Conservation (phyloP, 306 rosid species). For the Rubus parviflorus region DNA sequence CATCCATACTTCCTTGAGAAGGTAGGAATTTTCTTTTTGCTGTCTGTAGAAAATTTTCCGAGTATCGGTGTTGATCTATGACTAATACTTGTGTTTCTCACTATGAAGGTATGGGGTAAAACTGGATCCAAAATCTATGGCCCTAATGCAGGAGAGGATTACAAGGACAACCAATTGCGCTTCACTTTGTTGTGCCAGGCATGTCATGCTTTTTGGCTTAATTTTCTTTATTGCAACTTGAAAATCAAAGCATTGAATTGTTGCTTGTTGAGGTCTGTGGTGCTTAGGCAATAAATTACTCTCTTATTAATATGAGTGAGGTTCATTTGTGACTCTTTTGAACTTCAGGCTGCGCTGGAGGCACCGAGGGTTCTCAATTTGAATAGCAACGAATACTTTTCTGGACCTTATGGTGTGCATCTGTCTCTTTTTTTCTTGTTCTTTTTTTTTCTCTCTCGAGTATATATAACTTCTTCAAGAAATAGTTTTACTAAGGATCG, state of each 20-base stretch:
- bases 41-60: not conserved
- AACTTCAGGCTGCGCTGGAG: constrained; percentile 50
- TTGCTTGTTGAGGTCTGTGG: not conserved
- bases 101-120: constrained; percentile 52
- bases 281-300: not conserved
- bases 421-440: not conserved
- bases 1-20: constrained; percentile 47
- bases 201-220: not conserved
- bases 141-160: constrained; percentile 42
- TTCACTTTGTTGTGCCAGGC: constrained; percentile 52
- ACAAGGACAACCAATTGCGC: constrained; percentile 44
- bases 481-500: not conserved
- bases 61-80: not conserved
- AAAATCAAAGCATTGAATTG: not conserved
- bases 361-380: constrained; percentile 46
- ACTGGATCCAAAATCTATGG: constrained; percentile 48
- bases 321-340: not conserved
- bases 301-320: not conserved
- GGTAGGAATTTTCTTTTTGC: constrained; percentile 14
- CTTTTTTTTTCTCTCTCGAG: not conserved
- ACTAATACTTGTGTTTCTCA: constrained; percentile 13
- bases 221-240: not conserved
- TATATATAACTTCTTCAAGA: not conserved
- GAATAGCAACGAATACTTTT: constrained; percentile 38
- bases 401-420: constrained; percentile 49